Base-by-base conservation (phyloP, 2,329 filamentous ascomycete species). In the Dryadomyces quercivorus region DNA sequence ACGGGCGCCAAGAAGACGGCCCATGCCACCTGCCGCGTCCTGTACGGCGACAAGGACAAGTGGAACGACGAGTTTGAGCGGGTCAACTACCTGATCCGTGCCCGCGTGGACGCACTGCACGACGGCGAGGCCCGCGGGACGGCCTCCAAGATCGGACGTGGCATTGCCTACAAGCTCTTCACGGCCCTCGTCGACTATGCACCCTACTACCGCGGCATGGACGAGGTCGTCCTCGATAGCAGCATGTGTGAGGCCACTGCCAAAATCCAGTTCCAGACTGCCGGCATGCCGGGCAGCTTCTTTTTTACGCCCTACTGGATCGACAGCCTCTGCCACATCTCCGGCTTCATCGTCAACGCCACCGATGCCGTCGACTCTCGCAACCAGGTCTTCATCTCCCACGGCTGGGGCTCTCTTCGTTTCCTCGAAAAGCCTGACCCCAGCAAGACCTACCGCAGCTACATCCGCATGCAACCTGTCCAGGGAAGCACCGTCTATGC, bases 91-190 rank as follows among this genome's bases (percentile, higher is more conserved):
- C 73, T 89, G 40, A 81, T 92, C 64, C 79, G 81, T 62, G 75
- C 74, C 21, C 78, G 82, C 55, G 75, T 85, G 54, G 72, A 82
- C 20, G 68, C 73, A 26, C 74, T 85, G 2, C 70, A 75, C 60
- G 70, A 78, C 58, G 84, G 81, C 56, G 83, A 85, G 54, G 70
- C 78, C 61, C 75, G 73, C 38, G 85, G 85, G 43, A 76, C 78
- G 55, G 84, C 85, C 31, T 85, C 86, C 65, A 85, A 86, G 69
- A 78, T 90, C 58, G 79, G 85, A 51, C 81, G 85, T 26, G 85
- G 85, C 38, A 80, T 90, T 71, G 84, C 85, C 15, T 93, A 93
- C 76, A 91, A 90, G 70, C 76, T 81, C 1, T 80, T 81, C 61
- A 62, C 66, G 12, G 73, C 76, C 45, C 67, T 82, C 0, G 80